Evolutionary conservation across 352 stramenopile genomes (phyloP).

Genomic region (Blastocystis sp.): DNA sequence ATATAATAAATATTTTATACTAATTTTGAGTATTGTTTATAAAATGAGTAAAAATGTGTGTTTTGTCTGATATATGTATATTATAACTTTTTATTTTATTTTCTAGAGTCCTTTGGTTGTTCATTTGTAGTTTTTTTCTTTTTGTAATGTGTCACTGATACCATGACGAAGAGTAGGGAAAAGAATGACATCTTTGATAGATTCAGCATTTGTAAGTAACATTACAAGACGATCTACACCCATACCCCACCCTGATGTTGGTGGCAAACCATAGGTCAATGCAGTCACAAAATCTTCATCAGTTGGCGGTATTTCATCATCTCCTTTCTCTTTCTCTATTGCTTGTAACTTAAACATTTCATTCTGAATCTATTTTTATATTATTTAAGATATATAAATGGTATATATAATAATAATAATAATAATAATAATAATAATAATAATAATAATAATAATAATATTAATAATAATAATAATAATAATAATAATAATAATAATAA

Average conservation of each 20-base stretch:
- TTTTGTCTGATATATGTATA: too few species aligned
- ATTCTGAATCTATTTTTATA: conserved; percentile 44
- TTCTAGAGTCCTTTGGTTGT: too few species aligned
- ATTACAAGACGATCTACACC: conserved; percentile 89
- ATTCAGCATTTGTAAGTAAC: conserved; percentile 72
- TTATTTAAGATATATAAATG: background rate
- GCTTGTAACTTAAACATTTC: conserved; percentile 60
- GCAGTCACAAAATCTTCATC: conserved; percentile 77
- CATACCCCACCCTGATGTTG: conserved; percentile 82
- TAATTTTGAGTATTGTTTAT: too few species aligned
- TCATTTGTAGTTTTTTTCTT: too few species aligned
- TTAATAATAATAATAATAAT: conserved; percentile 60
- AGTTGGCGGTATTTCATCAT: conserved; percentile 63
- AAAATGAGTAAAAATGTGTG: too few species aligned
- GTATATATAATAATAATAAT: conserved; percentile 22
- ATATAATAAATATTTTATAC: too few species aligned
- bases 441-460: background rate
- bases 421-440: background rate
- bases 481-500: background rate
- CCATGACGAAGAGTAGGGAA: too few species aligned
- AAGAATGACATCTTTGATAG: conserved; percentile 67
- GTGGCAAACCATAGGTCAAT: conserved; percentile 85
- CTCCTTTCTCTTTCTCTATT: conserved; percentile 54
- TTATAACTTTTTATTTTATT: too few species aligned
- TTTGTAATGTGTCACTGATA: too few species aligned